Conservation (phyloP, 2,329 filamentous ascomycete species). For the Aspergillus neoniger region DNA sequence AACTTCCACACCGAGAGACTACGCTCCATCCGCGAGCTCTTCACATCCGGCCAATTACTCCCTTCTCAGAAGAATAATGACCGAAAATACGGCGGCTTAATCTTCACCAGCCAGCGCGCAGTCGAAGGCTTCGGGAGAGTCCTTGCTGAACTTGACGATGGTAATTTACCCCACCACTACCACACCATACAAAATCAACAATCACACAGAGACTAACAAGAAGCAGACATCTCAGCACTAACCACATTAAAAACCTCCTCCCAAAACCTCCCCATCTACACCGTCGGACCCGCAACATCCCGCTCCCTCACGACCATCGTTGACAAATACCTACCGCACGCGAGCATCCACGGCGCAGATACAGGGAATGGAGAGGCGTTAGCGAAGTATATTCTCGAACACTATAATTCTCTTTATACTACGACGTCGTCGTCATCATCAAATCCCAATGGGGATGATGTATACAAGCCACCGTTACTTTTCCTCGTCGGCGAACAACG, state of each 20-base stretch:
- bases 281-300: slow-evolving; percentile 54
- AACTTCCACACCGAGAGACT: slow-evolving; percentile 42
- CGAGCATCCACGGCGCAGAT: slow-evolving; percentile 71
- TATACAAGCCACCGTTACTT: slow-evolving; percentile 60
- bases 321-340: slow-evolving; percentile 48
- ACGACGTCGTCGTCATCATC: too few relatives aligned
- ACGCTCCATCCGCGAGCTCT: slow-evolving; percentile 35
- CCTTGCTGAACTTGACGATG: slow-evolving; percentile 28
- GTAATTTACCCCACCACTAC: slow-evolving; percentile 7
- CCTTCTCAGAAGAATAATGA: background rate
- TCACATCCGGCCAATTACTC: slow-evolving; percentile 29
- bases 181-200: too few relatives aligned
- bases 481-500: slow-evolving; percentile 91
- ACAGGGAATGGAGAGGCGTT: slow-evolving; percentile 83
- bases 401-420: slow-evolving; percentile 60
- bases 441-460: too few relatives aligned
- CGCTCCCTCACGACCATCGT: slow-evolving; percentile 65
- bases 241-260: slow-evolving; percentile 13
- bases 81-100: slow-evolving; percentile 48
- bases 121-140: slow-evolving; percentile 48
- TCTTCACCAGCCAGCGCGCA: slow-evolving; percentile 53
- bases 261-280: slow-evolving; percentile 43
- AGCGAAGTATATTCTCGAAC: slow-evolving; percentile 73
- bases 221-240: background rate
- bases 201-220: too few relatives aligned